Conservation (phyloP, 257 asterid species). For the Gentiana dahurica region DNA sequence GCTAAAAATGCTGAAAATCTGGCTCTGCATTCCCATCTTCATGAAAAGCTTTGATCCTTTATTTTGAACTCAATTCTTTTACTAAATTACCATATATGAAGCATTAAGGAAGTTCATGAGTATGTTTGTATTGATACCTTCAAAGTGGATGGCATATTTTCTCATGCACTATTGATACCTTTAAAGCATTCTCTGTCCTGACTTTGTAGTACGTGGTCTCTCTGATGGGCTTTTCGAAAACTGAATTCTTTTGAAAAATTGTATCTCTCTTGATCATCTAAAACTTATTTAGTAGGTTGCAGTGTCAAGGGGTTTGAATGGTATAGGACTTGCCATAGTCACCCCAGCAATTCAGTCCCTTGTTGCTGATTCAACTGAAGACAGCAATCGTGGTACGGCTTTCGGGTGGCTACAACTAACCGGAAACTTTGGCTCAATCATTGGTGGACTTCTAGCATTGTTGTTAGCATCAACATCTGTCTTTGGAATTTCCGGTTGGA, state of each 20-base stretch:
- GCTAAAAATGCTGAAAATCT: no score
- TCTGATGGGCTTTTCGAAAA: no score
- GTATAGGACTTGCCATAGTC: slow-evolving; percentile 85
- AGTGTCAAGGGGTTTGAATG: slow-evolving; percentile 79
- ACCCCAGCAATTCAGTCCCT: slow-evolving; percentile 80
- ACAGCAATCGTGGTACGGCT: slow-evolving; percentile 75
- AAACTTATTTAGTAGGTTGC: slow-evolving; percentile 43
- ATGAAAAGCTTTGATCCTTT: no score
- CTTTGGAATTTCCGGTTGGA: slow-evolving; percentile 86
- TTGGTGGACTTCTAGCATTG: slow-evolving; percentile 59
- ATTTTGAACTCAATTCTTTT: no score
- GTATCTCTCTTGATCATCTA: background rate
- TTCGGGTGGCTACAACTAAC: slow-evolving; percentile 81
- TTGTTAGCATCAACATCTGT: slow-evolving; percentile 52
- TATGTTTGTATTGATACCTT: no score
- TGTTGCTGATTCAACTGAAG: slow-evolving; percentile 84
- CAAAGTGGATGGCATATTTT: background rate
- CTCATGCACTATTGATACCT: background rate
- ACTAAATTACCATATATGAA: no score
- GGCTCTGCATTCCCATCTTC: no score
- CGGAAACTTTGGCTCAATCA: slow-evolving; percentile 55
- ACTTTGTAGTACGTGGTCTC: no score
- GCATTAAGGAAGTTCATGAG: no score
- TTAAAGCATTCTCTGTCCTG: background rate
- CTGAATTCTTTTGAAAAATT: no score